These are phyloP conservation scores for Kazachstania sp. DNA, from an alignment of 1,139 yeast genomes.

Conservation along the genomic window DNA sequence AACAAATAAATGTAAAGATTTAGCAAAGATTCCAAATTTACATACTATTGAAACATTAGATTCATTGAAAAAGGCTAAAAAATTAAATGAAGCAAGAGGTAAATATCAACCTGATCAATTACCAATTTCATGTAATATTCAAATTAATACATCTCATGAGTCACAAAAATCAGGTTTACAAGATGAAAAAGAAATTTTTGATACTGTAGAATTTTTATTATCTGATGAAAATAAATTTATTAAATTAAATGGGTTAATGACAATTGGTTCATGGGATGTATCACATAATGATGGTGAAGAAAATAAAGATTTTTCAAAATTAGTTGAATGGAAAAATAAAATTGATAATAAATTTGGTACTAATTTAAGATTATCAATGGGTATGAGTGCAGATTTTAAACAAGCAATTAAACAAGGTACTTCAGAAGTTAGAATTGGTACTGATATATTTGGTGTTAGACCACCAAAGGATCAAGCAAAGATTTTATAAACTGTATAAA, in stretches of 20 bases:
- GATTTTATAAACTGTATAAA: slow-evolving; percentile 5
- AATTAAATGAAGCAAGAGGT: slow-evolving; percentile 59
- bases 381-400: slow-evolving; percentile 84
- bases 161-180: slow-evolving; percentile 77
- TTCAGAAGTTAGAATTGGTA: slow-evolving; percentile 82
- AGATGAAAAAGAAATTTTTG: slow-evolving; percentile 36
- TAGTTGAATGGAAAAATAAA: slow-evolving; percentile 42
- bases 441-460: slow-evolving; percentile 80
- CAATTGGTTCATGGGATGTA: slow-evolving; percentile 77
- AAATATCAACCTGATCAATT: slow-evolving; percentile 32
- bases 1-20: slow-evolving; percentile 79
- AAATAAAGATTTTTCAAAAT: slow-evolving; percentile 60
- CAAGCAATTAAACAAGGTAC: slow-evolving; percentile 90
- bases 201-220: slow-evolving; percentile 43
- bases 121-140: slow-evolving; percentile 53
- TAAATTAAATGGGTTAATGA: slow-evolving; percentile 73
- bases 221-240: slow-evolving; percentile 47
- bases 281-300: slow-evolving; percentile 45
- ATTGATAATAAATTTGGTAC: slow-evolving; percentile 42
- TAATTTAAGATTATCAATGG: slow-evolving; percentile 75
- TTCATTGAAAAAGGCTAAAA: slow-evolving; percentile 70
- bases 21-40: slow-evolving; percentile 66
- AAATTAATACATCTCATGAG: slow-evolving; percentile 85
- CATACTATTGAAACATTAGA: slow-evolving; percentile 85
- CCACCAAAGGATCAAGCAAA: slow-evolving; percentile 35